Evolutionary conservation across 441 rosid genomes (phyloP), one percentile per base, ranked within the genome.

Genomic region (Gossypium davidsonii): DNA sequence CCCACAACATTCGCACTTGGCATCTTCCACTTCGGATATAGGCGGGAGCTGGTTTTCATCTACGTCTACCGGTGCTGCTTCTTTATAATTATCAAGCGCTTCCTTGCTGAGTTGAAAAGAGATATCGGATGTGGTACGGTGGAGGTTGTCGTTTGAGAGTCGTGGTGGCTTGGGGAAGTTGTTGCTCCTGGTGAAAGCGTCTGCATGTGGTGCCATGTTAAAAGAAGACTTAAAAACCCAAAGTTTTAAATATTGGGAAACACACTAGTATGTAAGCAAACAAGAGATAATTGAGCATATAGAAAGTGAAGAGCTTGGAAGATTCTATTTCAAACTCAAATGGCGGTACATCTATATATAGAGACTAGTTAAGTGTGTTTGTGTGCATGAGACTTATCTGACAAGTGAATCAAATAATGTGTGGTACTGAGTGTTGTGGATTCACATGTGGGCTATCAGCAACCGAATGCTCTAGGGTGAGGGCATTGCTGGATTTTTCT

Each of bases 1-100:
- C 37, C 95, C 97, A 28, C 99, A 95, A 15, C 99, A 91, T 83
- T 91, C 92, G 44, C 98, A 95, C 76, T 88, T 90, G 6, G 93
- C 92, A 46, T 90, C 90, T 74, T 86, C 91, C 1, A 91, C 94
- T 79, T 92, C 98, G 0, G 89, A 87, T 67, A 91, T 90, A 1
- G 90, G 77, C 3, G 88, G 86, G 1, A 92, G 88, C 10, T 62
- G 57, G 7, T 72, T 39, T 3, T 63, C 76, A 14, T 51, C 25
- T 15, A 70, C 72, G 4, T 9, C 68, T 3, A 18, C 25, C 7
- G 58, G 58, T 53, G 26, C 1, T 76, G 53, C 15, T 15, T 76
- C 63, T 44, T 71, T 70, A 8, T 14, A 4, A 3, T 64, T 42
- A 20, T 39, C 68, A 64, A 64, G 31, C 52, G 20, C 17, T 20